A percentile compares a stretch with the other conserved stretches of the same genome.
These are phyloP conservation scores for Leishmania lainsoni DNA, from an alignment of 208 protist species.

Conservation along the genomic window DNA sequence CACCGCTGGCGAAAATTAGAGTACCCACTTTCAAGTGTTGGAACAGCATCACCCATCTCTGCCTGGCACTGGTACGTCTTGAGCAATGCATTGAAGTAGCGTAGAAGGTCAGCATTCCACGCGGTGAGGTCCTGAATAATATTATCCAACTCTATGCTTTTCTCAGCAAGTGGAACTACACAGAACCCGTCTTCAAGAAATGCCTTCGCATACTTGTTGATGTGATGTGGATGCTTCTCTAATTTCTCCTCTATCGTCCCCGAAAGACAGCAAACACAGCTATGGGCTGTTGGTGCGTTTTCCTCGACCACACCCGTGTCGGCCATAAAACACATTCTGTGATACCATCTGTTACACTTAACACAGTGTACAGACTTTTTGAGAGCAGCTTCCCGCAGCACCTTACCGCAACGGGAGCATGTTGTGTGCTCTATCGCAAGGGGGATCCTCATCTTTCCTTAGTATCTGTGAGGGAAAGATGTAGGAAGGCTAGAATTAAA, in stretches of 20 bases:
- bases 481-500: not conserved
- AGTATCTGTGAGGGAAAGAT: not conserved
- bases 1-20: constrained; percentile 70
- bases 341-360: constrained; percentile 32
- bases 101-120: constrained; percentile 39
- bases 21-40: constrained; percentile 54
- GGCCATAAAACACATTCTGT: constrained; percentile 53
- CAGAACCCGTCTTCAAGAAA: constrained; percentile 62
- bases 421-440: not conserved
- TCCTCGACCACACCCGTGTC: constrained; percentile 40
- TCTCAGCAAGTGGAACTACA: constrained; percentile 40
- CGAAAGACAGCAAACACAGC: constrained; percentile 60
- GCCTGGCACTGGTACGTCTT: constrained; percentile 45
- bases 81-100: constrained; percentile 43
- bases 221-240: not conserved
- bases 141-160: not conserved
- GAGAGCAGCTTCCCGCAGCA: not conserved
- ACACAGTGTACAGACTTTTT: constrained; percentile 24
- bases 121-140: too few relatives aligned
- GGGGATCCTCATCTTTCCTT: not conserved
- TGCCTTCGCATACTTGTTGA: constrained; percentile 38
- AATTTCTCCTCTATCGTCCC: constrained; percentile 12
- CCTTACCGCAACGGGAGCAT: constrained; percentile 27
- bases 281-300: not conserved
- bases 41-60: constrained; percentile 23